Evolutionary conservation across 1,284 basidiomycete genomes (phyloP), one percentile per base, ranked within the genome.

Genomic region (Amylostereum areolatum): DNA sequence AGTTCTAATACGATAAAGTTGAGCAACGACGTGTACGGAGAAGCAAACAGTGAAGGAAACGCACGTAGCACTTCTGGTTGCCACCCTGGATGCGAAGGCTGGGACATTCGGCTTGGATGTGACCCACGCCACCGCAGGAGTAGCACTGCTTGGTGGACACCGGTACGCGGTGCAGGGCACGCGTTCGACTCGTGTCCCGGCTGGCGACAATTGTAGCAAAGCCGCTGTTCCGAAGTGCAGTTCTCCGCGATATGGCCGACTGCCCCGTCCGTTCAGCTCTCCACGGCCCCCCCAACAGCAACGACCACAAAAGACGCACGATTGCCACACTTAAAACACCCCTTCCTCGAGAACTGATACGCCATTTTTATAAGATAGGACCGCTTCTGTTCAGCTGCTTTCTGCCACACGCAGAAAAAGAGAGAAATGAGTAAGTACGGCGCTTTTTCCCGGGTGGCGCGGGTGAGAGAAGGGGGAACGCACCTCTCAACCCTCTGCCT

Each of bases 151-250:
- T 91, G 49, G 83, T 79, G 52, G 81, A 77, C 43, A 77, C 77
- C 77, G 25, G 83, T 86, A 56, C 90, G 81, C 45, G 91, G 92
- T 59, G 83, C 82, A 42, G 91, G 88, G 67, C 92, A 96, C 52
- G 85, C 83, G 54, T 85, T 85, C 35, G 88, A 91, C 70, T 95
- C 92, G 64, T 95, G 92, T 27, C 91, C 92, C 11, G 90, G 88
- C 66, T 89, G 85, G 59, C 86, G 82, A 67, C 92, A 95, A 67
- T 94, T 95, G 74, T 92, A 95, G 73, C 92, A 95, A 53, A 95
- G 80, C 57, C 90, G 82, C 65, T 87, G 81, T 59, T 88, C 85
- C 55, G 88, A 89, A 48, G 89, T 79, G 67, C 92, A 95, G 62
- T 85, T 87, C 73, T 91, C 91, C 58, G 92, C 92, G 62, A 93